A percentile compares a stretch with the other conserved stretches of the same genome.
These are phyloP conservation scores for Plasmodium reichenowi DNA, from an alignment of 169 alveolate species.

Conservation along the genomic window DNA sequence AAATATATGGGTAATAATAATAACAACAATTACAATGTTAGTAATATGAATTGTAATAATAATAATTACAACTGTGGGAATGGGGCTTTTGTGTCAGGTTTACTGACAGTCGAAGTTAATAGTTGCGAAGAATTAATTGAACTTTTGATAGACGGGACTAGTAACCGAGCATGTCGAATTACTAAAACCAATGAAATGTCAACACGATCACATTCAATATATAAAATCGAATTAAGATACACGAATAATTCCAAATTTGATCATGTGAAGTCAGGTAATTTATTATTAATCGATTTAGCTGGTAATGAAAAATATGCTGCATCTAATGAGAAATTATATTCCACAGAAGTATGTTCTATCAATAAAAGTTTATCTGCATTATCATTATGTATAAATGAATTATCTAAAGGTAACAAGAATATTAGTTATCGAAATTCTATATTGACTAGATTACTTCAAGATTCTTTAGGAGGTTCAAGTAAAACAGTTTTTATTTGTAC, in stretches of 20 bases:
- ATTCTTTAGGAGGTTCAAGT: constrained; percentile 79
- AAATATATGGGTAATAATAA: constrained; percentile 23
- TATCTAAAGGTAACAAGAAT: constrained; percentile 78
- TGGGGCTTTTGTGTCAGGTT: constrained; percentile 67
- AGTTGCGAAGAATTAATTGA: constrained; percentile 83
- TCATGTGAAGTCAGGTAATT: constrained; percentile 33
- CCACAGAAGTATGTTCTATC: constrained; percentile 84
- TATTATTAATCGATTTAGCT: constrained; percentile 64
- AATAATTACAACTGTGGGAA: no score
- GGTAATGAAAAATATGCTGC: constrained; percentile 83
- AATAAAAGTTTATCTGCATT: constrained; percentile 83
- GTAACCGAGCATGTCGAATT: constrained; percentile 86
- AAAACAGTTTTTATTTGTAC: constrained; percentile 84
- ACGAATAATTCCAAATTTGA: constrained; percentile 39
- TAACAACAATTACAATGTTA: no score
- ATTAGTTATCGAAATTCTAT: constrained; percentile 71
- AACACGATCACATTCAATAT: constrained; percentile 88
- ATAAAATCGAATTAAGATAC: constrained; percentile 81
- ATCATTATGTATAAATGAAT: constrained; percentile 82
- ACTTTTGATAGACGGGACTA: constrained; percentile 83
- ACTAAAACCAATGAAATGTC: constrained; percentile 87
- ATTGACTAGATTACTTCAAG: constrained; percentile 78
- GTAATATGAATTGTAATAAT: no score
- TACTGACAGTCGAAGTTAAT: constrained; percentile 79
- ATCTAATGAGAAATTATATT: constrained; percentile 77